A percentile compares a stretch with the other conserved stretches of the same genome.
Conservation (phyloP, 2,329 filamentous ascomycete genomes). For the Epichloe glyceriae region DNA sequence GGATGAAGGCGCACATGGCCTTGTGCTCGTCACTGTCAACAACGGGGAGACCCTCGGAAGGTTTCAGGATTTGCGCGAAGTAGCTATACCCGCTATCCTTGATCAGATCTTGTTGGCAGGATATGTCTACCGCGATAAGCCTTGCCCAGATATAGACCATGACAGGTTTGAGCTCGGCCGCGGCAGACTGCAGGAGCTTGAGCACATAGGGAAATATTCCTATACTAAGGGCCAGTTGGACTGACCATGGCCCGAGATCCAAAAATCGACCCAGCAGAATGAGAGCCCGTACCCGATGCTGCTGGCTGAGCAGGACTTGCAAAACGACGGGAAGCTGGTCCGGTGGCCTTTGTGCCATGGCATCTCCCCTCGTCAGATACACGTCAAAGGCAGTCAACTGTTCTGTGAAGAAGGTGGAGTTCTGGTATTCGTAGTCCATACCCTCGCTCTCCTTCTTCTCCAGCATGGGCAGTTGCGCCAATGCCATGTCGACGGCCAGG, state of each 20-base stretch:
- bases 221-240: conserved; percentile 94
- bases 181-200: conserved; percentile 89
- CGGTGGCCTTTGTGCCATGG: conserved; percentile 72
- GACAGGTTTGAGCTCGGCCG: conserved; percentile 86
- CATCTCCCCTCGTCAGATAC: conserved; percentile 70
- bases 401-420: conserved; percentile 93
- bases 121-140: conserved; percentile 86
- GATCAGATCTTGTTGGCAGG: conserved; percentile 83
- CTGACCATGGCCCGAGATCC: conserved; percentile 93
- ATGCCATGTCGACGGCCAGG: conserved; percentile 85
- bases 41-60: conserved; percentile 69
- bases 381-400: conserved; percentile 96
- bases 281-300: conserved; percentile 79
- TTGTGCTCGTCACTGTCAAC: conserved; percentile 87
- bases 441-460: conserved; percentile 64
- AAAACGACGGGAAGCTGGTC: conserved; percentile 94
- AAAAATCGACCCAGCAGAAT: conserved; percentile 88
- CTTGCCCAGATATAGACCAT: conserved; percentile 99
- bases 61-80: conserved; percentile 85
- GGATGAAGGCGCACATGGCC: conserved; percentile 97
- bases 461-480: conserved; percentile 76
- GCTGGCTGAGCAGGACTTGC: conserved; percentile 89
- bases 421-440: conserved; percentile 79
- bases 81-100: conserved; percentile 97
- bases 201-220: conserved; percentile 99